phyloP scores from a whole-genome alignment of 2,329 filamentous ascomycete genomes.

The Escovopsis sp. region DNA sequence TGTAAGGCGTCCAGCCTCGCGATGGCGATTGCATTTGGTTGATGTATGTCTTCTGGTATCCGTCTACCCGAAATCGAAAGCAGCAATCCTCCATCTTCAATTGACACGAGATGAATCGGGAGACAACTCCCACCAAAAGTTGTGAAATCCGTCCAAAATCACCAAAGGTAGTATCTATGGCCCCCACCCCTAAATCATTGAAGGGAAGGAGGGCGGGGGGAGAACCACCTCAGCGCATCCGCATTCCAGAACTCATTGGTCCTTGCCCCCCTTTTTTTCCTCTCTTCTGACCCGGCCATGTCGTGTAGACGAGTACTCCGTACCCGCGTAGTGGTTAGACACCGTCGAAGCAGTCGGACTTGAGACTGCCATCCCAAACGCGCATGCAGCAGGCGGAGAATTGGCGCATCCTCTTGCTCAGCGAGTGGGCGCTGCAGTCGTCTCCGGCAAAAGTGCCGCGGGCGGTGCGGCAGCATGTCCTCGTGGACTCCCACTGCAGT shows the following conservation, averaged over 20 bases:
- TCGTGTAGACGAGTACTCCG: too few species aligned
- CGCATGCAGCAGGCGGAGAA: neutral
- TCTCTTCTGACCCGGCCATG: neutral
- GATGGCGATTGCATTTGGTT: neutral
- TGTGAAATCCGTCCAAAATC: neutral
- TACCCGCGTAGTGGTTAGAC: too few species aligned
- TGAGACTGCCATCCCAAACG: neutral
- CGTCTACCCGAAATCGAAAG: neutral
- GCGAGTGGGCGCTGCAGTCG: neutral
- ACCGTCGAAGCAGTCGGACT: neutral
- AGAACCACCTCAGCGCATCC: neutral
- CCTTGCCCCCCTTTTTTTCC: neutral
- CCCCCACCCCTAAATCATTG: too few species aligned
- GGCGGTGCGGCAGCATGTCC: neutral
- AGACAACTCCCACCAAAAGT: neutral
- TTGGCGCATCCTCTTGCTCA: neutral
- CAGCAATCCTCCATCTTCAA: neutral
- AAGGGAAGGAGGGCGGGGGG: too few species aligned
- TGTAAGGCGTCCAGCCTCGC: neutral
- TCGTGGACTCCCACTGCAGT: neutral
- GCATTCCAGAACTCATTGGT: neutral
- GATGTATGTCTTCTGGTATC: neutral
- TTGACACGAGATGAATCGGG: neutral
- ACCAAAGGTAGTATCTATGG: neutral
- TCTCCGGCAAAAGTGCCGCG: neutral